Base-by-base conservation (phyloP, 2,329 filamentous ascomycete species). In the Akanthomyces uredinophilus region DNA sequence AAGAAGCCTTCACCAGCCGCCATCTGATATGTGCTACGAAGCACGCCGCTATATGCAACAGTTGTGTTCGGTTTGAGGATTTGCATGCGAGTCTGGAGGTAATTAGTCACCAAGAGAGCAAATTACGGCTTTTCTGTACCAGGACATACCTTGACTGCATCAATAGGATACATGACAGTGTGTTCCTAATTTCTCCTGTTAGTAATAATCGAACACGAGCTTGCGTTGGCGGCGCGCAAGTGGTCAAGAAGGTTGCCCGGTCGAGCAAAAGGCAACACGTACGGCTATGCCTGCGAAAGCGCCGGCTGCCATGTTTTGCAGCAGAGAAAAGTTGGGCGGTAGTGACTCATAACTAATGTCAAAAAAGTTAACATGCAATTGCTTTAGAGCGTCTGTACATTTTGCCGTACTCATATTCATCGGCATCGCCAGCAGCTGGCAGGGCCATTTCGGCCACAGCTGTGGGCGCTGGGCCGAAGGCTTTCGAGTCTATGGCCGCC, bases 111-210 rank as follows among this genome's bases (percentile, higher is more conserved):
- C 35, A 62, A 55, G 44, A 64, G 52, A 59, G 46, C 59, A 46
- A 50, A 57, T 20, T 43, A 27, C 46, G 20, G 18, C 22, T 20
- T 3, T 5, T 18, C 20, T 8, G 20, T 32, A 16, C 1, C 4
- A 41, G 46, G 55, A 62, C 74, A 67, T 68, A 97, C 95, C 89
- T 99, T 99, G 74, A 99, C 90, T 68, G 96, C 87, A 79, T 99
- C 95, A 73, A 99, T 90, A 22, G 95, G 95, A 74, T 99, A 99
- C 95, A 99, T 98, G 71, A 96, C 93, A 64, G 94, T 96, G 77
- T 98, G 94, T 80, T 98, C 94, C 93, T 97, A 68, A 43, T 43
- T 43, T 29, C 5, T 43, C 13, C 50, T 13, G 39, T 60, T n/a
- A 60, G 49, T n/a, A 4, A 27, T 18, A 35, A 16, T 35, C 29